Evolutionary conservation across 192 early-diverging fungal species (phyloP).

Genomic region (Mortierella claussenii): DNA sequence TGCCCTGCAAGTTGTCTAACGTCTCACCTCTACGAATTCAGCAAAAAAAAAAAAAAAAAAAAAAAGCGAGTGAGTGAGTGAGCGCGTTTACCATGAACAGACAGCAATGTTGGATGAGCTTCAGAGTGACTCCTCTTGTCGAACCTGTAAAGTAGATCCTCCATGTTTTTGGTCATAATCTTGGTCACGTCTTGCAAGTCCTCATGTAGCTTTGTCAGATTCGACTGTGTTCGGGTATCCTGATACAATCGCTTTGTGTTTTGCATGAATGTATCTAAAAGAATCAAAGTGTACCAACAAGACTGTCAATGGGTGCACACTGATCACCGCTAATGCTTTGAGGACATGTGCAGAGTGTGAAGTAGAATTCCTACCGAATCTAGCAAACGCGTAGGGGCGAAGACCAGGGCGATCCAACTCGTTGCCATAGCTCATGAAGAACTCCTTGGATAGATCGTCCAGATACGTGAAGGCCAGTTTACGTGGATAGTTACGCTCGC

Average conservation of each 20-base stretch:
- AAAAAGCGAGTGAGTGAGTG: neutral
- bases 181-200: constrained; percentile 96
- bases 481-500: constrained; percentile 91
- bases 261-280: constrained; percentile 95
- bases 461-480: constrained; percentile 95
- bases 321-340: too few relatives aligned
- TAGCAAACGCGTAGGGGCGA: constrained; percentile 96
- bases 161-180: constrained; percentile 99
- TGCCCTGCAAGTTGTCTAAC: constrained; percentile 70
- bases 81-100: neutral
- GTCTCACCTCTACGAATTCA: constrained; percentile 60
- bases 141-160: constrained; percentile 89
- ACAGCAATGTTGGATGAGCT: too few relatives aligned
- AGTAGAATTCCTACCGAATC: constrained; percentile 92
- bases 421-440: constrained; percentile 90
- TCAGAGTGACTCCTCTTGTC: too few relatives aligned
- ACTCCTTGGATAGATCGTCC: constrained; percentile 95
- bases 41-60: neutral
- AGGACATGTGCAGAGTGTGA: too few relatives aligned
- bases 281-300: too few relatives aligned
- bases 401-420: constrained; percentile 86
- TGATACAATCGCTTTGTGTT: constrained; percentile 97
- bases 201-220: constrained; percentile 93
- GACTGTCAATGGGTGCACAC: too few relatives aligned
- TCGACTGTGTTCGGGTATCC: constrained; percentile 92